Evolutionary conservation across 768 basidiomycete genomes (phyloP), one percentile per base, ranked within the genome.

Genomic region (Boletus rex-veris): DNA sequence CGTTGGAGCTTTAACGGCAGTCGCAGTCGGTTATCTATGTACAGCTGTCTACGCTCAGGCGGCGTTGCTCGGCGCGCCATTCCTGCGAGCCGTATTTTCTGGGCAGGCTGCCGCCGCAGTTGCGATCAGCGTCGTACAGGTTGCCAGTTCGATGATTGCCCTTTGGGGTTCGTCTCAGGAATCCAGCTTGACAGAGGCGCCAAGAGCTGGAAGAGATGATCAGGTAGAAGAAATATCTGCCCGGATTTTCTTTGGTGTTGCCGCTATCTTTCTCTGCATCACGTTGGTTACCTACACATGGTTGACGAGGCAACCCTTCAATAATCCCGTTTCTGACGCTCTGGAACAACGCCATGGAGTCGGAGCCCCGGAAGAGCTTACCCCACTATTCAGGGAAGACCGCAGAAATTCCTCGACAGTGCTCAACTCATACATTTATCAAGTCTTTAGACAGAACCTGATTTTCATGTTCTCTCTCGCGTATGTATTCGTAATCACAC

Each of bases 401-500:
- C 26, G 4, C 24, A 48, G 18, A 41, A 14, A n/a, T 21, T 5
- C 18, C 3, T 21, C 48, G 5, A 24, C 30, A 7, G 15, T 16
- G 1, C 12, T 21, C 30, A 16, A 7, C 11, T 19, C 15, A 24
- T 39, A 42, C 15, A 30, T 50, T 24, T 42, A 21, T 21, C 48
- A 8, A 33, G 48, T 50, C 3, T n/a, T 50, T 33, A 21, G 19
- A 24, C 16, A 15, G 19, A 50, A 50, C 10, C 16, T 16, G 30
- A 50, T 41, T 33, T 50, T 50, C 31, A 33, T 50, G 48, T 41
- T 50, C 30, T 33, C 48, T 35, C 10, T 50, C 31, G 10, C 48
- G 5, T 50, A 35, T 5, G 40, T 42, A 11, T 50, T 35, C 3
- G 7, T 18, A 24, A 31, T 50, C 15, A 41, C 14, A 15, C 31